phyloP scores from a whole-genome alignment of 2,329 filamentous ascomycete species.

The Claviceps fusiformis region DNA sequence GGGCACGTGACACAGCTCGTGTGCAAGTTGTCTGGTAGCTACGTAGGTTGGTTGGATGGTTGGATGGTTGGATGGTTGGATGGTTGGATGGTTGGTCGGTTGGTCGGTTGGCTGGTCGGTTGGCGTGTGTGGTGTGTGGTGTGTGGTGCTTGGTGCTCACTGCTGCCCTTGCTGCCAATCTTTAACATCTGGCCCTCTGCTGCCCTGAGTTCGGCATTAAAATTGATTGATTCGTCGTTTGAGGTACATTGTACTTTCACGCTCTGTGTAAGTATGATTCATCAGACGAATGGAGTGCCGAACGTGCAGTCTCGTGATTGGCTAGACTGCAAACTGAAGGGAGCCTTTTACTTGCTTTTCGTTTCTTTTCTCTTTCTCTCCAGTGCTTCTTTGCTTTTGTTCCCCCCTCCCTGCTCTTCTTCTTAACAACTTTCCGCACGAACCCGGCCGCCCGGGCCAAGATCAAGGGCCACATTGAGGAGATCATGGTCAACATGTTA shows the following conservation, averaged over 20 bases:
- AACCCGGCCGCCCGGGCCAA: not conserved
- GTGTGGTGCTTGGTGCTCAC: too few species aligned
- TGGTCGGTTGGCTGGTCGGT: too few species aligned
- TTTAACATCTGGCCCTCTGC: too few species aligned
- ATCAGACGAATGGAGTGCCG: not conserved
- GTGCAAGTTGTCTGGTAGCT: too few species aligned
- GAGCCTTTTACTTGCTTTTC: not conserved
- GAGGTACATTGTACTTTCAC: not conserved
- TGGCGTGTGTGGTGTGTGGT: too few species aligned
- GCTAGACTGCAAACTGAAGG: not conserved
- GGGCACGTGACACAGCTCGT: too few species aligned
- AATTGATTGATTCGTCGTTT: too few species aligned
- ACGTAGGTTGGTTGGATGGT: too few species aligned
- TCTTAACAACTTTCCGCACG: not conserved
- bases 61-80: too few species aligned
- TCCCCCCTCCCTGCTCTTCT: not conserved
- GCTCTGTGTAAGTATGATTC: not conserved
- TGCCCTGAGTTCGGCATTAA: too few species aligned
- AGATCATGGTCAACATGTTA: not conserved
- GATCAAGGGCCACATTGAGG: not conserved
- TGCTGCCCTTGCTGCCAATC: too few species aligned
- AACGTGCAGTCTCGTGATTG: not conserved
- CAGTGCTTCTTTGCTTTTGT: not conserved
- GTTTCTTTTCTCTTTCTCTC: not conserved
- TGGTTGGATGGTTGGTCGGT: too few species aligned